Conservation (phyloP, 75 land plant genomes). For the Selaginella moellendorffii region DNA sequence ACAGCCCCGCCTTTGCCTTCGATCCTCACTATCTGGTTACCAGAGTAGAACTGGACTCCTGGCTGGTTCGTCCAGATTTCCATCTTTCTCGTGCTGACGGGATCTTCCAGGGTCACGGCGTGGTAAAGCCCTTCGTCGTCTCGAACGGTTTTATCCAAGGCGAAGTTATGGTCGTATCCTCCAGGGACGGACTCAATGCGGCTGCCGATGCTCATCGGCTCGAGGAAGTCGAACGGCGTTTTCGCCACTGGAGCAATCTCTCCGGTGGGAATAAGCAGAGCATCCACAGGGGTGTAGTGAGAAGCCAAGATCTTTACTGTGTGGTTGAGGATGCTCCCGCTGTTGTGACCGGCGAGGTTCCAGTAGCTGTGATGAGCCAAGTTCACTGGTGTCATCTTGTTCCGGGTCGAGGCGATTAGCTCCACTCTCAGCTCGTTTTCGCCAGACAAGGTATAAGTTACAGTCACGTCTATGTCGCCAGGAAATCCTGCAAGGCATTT, state of each 20-base stretch:
- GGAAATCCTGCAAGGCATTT: conserved; percentile 77
- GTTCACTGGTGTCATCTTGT: conserved; percentile 74
- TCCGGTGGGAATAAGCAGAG: conserved; percentile 60
- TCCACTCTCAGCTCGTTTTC: conserved; percentile 47
- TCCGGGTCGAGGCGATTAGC: conserved; percentile 62
- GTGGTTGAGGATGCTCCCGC: conserved; percentile 55
- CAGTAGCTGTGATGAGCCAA: conserved; percentile 90
- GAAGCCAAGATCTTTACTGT: conserved; percentile 40
- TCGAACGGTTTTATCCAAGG: conserved; percentile 31
- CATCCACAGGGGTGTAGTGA: conserved; percentile 57
- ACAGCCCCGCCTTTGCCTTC: conserved; percentile 73
- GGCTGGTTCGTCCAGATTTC: conserved; percentile 78
- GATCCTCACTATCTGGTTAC: conserved; percentile 54
- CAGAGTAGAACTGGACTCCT: conserved; percentile 92
- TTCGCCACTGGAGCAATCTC: conserved; percentile 58
- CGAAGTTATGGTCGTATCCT: conserved; percentile 70
- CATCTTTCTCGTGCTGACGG: conserved; percentile 50
- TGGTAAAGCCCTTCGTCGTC: conserved; percentile 9
- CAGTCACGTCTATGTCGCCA: conserved; percentile 62
- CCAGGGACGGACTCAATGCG: conserved; percentile 49
- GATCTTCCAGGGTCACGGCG: conserved; percentile 59
- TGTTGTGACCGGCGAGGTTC: conserved; percentile 78
- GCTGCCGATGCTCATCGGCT: conserved; percentile 15
- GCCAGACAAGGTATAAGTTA: conserved; percentile 50
- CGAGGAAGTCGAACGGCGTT: conserved; percentile 80